Evolutionary conservation across 805 yeast species (phyloP).

Genomic region (Lipomyces orientalis): DNA sequence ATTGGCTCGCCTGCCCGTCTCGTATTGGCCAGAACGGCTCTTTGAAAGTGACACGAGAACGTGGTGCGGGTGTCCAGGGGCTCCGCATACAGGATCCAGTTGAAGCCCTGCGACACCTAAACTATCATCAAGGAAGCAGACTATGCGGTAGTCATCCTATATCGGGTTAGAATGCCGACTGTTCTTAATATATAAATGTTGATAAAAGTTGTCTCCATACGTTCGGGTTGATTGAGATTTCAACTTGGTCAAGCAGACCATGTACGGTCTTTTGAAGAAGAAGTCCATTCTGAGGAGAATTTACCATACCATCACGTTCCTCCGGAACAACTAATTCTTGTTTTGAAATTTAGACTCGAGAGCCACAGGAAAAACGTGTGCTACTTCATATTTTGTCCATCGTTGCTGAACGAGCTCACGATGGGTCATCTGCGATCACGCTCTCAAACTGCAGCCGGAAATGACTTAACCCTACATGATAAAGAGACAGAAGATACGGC

Average conservation of each 20-base stretch:
- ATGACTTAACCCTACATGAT: constrained; percentile 1
- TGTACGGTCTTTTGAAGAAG: neutral
- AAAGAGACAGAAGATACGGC: neutral
- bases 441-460: neutral
- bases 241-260: neutral
- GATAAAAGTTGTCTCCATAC: constrained; percentile 3
- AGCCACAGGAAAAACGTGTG: constrained; percentile 2
- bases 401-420: neutral
- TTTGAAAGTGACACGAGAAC: no score
- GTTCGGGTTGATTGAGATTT: constrained; percentile 7
- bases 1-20: no score
- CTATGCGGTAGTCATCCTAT: constrained; percentile 1
- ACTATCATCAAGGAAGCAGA: constrained; percentile 6
- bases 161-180: neutral
- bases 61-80: neutral
- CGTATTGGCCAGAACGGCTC: no score
- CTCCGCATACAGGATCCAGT: constrained; percentile 2
- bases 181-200: neutral
- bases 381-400: neutral
- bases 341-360: constrained; percentile 1
- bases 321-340: neutral
- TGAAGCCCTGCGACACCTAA: neutral
- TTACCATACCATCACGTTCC: neutral
- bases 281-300: constrained; percentile 5
- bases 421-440: constrained; percentile 5